phyloP scores from a whole-genome alignment of 2,329 filamentous ascomycete genomes.

The Trichoderma simmonsii region DNA sequence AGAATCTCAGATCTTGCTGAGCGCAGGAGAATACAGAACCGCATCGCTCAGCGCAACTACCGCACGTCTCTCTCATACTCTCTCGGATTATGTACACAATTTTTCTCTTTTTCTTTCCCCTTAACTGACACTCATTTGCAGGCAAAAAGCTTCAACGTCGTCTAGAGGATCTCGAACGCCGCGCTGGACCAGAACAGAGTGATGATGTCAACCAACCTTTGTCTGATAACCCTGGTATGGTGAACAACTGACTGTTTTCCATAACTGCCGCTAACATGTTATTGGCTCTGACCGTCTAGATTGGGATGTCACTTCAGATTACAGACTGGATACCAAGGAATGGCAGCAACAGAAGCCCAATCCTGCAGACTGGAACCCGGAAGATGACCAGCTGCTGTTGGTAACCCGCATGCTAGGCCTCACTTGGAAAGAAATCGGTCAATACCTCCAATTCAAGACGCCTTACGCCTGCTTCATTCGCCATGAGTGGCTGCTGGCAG shows the following conservation, averaged over 20 bases:
- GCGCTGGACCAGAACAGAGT: conserved; percentile 59
- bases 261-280: neutral
- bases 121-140: conserved; percentile 36
- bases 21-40: conserved; percentile 90
- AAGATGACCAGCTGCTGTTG: neutral
- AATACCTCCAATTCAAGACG: neutral
- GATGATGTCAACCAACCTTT: conserved; percentile 37
- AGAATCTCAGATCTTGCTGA: conserved; percentile 97
- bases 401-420: neutral
- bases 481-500: neutral
- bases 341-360: neutral
- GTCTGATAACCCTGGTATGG: conserved; percentile 13
- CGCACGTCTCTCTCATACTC: conserved; percentile 55
- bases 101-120: neutral
- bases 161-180: conserved; percentile 78
- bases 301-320: neutral
- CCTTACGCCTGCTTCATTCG: neutral
- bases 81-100: neutral
- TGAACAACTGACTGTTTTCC: neutral
- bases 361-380: neutral
- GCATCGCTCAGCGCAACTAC: conserved; percentile 96
- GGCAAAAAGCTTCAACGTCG: conserved; percentile 92
- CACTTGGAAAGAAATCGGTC: neutral
- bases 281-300: neutral
- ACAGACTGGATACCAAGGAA: neutral